Evolutionary conservation across 2,329 filamentous ascomycete species (phyloP).

Genomic region (Paecilomyces fulvus): DNA sequence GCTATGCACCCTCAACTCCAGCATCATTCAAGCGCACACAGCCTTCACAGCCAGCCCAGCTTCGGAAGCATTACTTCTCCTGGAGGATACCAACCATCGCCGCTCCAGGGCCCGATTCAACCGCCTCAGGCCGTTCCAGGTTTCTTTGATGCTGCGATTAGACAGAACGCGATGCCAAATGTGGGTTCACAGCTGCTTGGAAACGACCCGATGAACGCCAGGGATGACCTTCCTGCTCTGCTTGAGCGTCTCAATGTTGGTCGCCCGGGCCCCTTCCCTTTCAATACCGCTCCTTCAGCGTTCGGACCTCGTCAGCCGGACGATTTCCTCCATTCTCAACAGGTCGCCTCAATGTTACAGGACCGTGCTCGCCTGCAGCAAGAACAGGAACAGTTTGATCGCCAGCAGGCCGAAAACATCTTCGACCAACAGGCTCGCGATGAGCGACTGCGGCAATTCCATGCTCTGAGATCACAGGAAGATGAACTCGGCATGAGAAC

Average conservation of each 20-base stretch:
- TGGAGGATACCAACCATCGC: slow-evolving; percentile 56
- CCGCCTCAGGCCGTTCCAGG: slow-evolving; percentile 49
- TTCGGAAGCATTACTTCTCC: slow-evolving; percentile 93
- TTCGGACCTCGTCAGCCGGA: slow-evolving; percentile 38
- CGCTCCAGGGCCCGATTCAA: slow-evolving; percentile 51
- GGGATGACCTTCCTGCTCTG: slow-evolving; percentile 61
- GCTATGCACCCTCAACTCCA: slow-evolving; percentile 58
- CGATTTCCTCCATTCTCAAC: slow-evolving; percentile 44
- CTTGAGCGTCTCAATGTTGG: slow-evolving; percentile 58
- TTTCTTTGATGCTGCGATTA: slow-evolving; percentile 57
- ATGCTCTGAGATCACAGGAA: slow-evolving; percentile 65
- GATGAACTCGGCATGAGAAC: slow-evolving; percentile 42
- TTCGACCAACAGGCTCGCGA: slow-evolving; percentile 45
- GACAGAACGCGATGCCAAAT: slow-evolving; percentile 35
- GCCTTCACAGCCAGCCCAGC: slow-evolving; percentile 92
- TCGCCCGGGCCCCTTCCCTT: slow-evolving; percentile 42
- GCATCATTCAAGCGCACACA: slow-evolving; percentile 91
- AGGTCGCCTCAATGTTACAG: slow-evolving; percentile 53
- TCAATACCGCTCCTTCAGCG: slow-evolving; percentile 38
- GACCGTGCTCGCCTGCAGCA: slow-evolving; percentile 53
- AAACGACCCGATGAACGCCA: slow-evolving; percentile 47
- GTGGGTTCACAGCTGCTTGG: slow-evolving; percentile 35
- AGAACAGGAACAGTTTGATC: slow-evolving; percentile 50
- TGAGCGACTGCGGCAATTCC: slow-evolving; percentile 75
- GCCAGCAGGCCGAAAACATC: slow-evolving; percentile 33